phyloP scores from a whole-genome alignment of 192 early-diverging fungal species.

The Coemansia sp. region DNA sequence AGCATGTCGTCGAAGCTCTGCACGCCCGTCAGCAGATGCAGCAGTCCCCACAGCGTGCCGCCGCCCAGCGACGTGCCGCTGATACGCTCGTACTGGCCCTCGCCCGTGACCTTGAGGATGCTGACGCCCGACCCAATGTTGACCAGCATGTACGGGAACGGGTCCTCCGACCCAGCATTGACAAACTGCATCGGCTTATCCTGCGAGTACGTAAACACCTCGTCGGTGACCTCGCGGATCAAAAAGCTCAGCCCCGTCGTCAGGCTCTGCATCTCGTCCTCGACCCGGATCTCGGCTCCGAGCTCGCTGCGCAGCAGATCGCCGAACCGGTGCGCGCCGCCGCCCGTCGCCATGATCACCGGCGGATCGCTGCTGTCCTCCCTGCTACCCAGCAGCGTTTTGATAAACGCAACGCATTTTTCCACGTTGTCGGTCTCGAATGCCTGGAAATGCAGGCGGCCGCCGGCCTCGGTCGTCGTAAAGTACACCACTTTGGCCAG shows the following conservation, averaged over 20 bases:
- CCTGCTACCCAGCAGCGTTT: slow-evolving; percentile 55
- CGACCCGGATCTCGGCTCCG: slow-evolving; percentile 72
- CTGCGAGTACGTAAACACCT: slow-evolving; percentile 91
- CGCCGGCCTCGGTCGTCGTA: slow-evolving; percentile 62
- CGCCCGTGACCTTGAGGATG: slow-evolving; percentile 90
- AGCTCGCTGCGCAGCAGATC: slow-evolving; percentile 61
- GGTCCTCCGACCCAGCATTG: slow-evolving; percentile 41
- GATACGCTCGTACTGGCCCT: slow-evolving; percentile 83
- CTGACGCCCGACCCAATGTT: slow-evolving; percentile 97
- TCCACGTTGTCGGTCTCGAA: slow-evolving; percentile 94
- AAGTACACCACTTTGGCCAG: slow-evolving; percentile 75
- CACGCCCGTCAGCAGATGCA: slow-evolving; percentile 84
- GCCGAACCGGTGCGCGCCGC: slow-evolving; percentile 80
- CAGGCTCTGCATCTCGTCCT: slow-evolving; percentile 93
- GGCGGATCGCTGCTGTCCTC: slow-evolving; percentile 18
- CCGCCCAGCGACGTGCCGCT: slow-evolving; percentile 88
- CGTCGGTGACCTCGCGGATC: slow-evolving; percentile 86
- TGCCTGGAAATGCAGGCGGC: slow-evolving; percentile 86
- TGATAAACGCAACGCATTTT: slow-evolving; percentile 81
- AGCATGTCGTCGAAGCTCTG: slow-evolving; percentile 86
- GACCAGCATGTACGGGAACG: slow-evolving; percentile 93
- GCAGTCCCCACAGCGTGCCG: slow-evolving; percentile 93
- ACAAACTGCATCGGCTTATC: slow-evolving; percentile 66
- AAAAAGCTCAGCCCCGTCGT: slow-evolving; percentile 86
- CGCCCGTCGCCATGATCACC: slow-evolving; percentile 82